Percentiles rank a stretch among this genome's conserved stretches.
Evolutionary conservation across 768 basidiomycete species (phyloP).

Genomic region (Russula abietina): DNA sequence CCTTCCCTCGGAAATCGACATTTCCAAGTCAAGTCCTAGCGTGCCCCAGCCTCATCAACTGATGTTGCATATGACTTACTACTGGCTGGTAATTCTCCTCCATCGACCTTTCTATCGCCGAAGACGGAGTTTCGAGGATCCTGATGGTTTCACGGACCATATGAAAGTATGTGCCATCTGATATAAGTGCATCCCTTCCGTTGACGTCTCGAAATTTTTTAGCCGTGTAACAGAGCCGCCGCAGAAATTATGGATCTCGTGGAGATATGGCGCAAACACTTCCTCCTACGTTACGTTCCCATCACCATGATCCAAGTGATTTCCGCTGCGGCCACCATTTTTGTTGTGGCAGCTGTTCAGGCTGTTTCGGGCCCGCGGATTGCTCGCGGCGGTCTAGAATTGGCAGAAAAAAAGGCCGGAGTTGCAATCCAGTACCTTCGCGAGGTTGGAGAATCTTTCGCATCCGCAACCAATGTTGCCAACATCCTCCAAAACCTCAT

Average conservation of each 20-base stretch:
- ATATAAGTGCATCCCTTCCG: neutral
- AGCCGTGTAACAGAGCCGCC: conserved; percentile 24
- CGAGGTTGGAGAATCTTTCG: conserved; percentile 22
- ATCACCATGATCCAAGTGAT: conserved; percentile 26
- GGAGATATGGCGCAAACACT: conserved; percentile 17
- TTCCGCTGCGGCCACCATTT: conserved; percentile 26
- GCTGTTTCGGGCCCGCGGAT: conserved; percentile 23
- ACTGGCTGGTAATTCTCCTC: conserved; percentile 23
- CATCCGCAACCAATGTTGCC: conserved; percentile 18
- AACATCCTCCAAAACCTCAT: conserved; percentile 23
- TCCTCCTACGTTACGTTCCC: conserved; percentile 23
- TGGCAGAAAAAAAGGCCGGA: conserved; percentile 11
- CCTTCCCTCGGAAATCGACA: conserved; percentile 21
- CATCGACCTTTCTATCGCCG: conserved; percentile 26
- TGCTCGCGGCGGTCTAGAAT: conserved; percentile 12
- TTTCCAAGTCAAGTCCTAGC: conserved; percentile 15
- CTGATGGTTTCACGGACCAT: conserved; percentile 15
- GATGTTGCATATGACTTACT: conserved; percentile 25
- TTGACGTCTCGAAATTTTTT: neutral
- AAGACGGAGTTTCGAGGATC: conserved; percentile 11
- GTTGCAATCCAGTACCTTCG: conserved; percentile 18
- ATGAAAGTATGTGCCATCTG: conserved; percentile 12
- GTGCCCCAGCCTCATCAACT: conserved; percentile 22
- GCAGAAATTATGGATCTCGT: conserved; percentile 24
- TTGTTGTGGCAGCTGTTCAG: conserved; percentile 25